A percentile compares a stretch with the other conserved stretches of the same genome.
Evolutionary conservation across 768 basidiomycete species (phyloP).

Genomic region (Zangia roseola): DNA sequence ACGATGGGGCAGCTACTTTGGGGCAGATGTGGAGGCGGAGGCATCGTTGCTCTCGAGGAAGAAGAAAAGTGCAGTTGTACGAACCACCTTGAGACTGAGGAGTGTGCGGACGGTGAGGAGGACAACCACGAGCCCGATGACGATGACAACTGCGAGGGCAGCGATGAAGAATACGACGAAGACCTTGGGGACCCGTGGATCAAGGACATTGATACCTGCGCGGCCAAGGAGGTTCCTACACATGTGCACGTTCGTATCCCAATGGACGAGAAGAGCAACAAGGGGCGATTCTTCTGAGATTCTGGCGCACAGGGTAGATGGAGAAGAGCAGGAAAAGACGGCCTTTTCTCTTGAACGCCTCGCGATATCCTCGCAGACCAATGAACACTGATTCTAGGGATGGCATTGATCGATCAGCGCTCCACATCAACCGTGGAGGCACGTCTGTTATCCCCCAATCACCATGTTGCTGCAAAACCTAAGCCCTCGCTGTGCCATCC

Average conservation of each 20-base stretch:
- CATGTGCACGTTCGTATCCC: conserved; percentile 76
- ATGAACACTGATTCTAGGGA: not conserved
- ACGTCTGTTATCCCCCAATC: not conserved
- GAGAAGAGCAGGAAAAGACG: not conserved
- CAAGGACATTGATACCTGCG: conserved; percentile 68
- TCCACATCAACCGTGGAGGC: conserved; percentile 1
- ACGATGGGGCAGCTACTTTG: conserved; percentile 90
- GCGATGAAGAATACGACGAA: conserved; percentile 50
- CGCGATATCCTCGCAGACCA: conserved; percentile 13
- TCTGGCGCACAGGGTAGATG: not conserved
- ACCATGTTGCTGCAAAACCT: not conserved
- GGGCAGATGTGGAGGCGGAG: conserved; percentile 71
- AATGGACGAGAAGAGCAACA: conserved; percentile 69
- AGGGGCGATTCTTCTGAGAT: conserved; percentile 69
- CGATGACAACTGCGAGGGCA: conserved; percentile 9
- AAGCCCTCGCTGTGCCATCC: not conserved
- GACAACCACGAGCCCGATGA: conserved; percentile 39
- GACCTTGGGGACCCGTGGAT: conserved; percentile 91
- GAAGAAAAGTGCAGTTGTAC: conserved; percentile 67
- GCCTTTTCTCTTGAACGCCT: conserved; percentile 7
- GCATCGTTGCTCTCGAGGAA: conserved; percentile 49
- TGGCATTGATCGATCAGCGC: conserved; percentile 12
- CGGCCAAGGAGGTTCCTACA: conserved; percentile 42
- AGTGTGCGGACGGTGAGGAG: conserved; percentile 39
- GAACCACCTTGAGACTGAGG: conserved; percentile 28